Evolutionary conservation across 1,284 basidiomycete genomes (phyloP).

Genomic region (Papiliotrema terrestris): DNA sequence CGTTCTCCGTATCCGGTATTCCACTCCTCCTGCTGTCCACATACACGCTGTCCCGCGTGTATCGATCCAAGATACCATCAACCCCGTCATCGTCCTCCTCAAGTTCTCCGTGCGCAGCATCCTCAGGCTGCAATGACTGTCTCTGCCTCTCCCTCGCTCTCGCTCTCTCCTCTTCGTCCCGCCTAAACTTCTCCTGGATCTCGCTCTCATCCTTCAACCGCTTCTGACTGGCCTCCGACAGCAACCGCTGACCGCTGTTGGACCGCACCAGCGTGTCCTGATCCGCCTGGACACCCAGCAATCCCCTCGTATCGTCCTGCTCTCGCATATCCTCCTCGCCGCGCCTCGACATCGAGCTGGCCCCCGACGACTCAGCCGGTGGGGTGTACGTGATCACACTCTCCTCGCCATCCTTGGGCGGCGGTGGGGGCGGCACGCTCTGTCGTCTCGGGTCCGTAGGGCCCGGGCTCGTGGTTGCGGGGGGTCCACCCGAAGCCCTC

Average conservation of each 20-base stretch:
- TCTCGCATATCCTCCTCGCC: not conserved
- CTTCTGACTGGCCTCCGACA: slow-evolving; percentile 13
- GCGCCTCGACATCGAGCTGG: not conserved
- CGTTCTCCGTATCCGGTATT: not conserved
- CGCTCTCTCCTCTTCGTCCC: not conserved
- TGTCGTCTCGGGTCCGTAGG: not conserved
- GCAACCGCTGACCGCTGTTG: slow-evolving; percentile 14
- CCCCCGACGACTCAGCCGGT: not conserved
- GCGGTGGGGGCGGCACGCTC: slow-evolving; percentile 1
- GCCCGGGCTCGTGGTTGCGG: not conserved
- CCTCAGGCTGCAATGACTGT: not conserved
- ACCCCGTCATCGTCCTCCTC: slow-evolving; percentile 7
- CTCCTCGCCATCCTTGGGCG: not conserved
- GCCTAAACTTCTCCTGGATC: slow-evolving; percentile 15
- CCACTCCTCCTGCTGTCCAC: not conserved
- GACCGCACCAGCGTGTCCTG: not conserved
- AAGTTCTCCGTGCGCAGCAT: not conserved
- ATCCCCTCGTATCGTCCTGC: not conserved
- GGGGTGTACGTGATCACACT: not conserved
- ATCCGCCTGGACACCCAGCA: not conserved
- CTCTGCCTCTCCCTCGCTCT: not conserved
- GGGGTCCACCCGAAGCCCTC: not conserved
- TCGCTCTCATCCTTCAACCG: slow-evolving; percentile 17
- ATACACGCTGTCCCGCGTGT: not conserved
- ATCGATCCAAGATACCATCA: not conserved